Evolutionary conservation across 202 grass and related monocot genomes (phyloP), one percentile per base, ranked within the genome.

Genomic region (Alloteropsis angusta): DNA sequence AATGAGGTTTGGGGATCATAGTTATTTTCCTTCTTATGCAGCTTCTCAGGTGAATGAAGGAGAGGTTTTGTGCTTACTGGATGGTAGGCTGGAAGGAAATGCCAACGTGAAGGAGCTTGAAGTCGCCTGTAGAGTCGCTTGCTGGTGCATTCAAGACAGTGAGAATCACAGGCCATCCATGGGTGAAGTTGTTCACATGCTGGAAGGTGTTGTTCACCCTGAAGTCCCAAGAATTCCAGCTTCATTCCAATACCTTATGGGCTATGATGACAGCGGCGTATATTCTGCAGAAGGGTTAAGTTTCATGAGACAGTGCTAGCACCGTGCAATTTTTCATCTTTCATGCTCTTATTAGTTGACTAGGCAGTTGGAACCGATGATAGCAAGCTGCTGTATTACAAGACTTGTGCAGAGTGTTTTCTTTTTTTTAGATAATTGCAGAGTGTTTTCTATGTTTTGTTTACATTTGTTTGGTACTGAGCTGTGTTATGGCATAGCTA

Each of bases 111-210:
- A 84, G 58, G 79, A 84, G 66, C 70, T 93, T 0, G 71, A 82
- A 4, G 38, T 54, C 6, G 7, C 71, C 9, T 91, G 83, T 57
- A 90, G 65, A 80, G 76, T 93, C 9, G 91, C 91, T 16, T 93
- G 85, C 38, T 93, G 88, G 91, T 93, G 91, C 83, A 84, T 93
- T 70, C 91, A 93, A 43, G 88, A 93, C 1, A 65, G 60, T 15
- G 80, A 90, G 75, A 49, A 56, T 7, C 13, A 84, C 6, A 84
- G 91, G 35, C 91, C 91, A 25, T 70, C 74, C 4, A 93, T 90
- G 80, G 76, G 49, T 1, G 78, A 90, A 66, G 85, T 93, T 67
- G 72, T 91, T 32, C 88, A 4, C 26, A 88, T 93, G 88, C 11
- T 93, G 55, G 76, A 90, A 78, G 88, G 83, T 10, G 16, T 82